Conservation (phyloP, 768 basidiomycete genomes). For the Coprinopsis marcescibilis region DNA sequence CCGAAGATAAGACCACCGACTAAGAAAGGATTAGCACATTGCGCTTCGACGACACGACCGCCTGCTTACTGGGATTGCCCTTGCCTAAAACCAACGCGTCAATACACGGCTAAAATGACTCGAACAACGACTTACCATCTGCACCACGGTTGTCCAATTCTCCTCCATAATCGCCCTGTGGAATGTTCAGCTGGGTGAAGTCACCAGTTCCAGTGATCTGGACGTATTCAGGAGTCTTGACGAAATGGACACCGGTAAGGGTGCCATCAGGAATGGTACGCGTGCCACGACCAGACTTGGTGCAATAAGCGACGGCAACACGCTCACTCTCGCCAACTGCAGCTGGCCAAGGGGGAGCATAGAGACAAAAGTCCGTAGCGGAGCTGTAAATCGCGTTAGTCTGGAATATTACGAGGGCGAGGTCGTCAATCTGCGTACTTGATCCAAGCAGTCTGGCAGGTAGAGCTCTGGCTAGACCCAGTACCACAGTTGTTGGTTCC, state of each 20-base stretch:
- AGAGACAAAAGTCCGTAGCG: slow-evolving; percentile 64
- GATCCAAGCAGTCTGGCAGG: slow-evolving; percentile 66
- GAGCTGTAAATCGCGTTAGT: slow-evolving; percentile 30
- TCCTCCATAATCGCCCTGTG: slow-evolving; percentile 49
- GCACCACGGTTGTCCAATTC: slow-evolving; percentile 74
- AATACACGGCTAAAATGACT: too few relatives aligned
- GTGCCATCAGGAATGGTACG: slow-evolving; percentile 67
- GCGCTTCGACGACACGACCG: not conserved
- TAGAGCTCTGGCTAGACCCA: slow-evolving; percentile 46
- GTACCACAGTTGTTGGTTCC: slow-evolving; percentile 69
- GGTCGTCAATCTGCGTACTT: slow-evolving; percentile 31
- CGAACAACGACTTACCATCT: slow-evolving; percentile 38
- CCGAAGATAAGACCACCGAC: slow-evolving; percentile 73
- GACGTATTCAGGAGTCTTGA: slow-evolving; percentile 60
- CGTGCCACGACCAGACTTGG: slow-evolving; percentile 64
- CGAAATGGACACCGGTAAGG: slow-evolving; percentile 62
- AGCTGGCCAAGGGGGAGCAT: slow-evolving; percentile 49
- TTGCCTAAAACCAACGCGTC: too few relatives aligned
- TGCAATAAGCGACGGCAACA: slow-evolving; percentile 70
- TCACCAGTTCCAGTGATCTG: slow-evolving; percentile 63
- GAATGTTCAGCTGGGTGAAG: slow-evolving; percentile 62
- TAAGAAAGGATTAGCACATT: slow-evolving; percentile 16
- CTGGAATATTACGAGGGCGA: slow-evolving; percentile 16
- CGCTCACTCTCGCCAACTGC: slow-evolving; percentile 66
- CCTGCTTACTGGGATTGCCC: slow-evolving; percentile 38